A percentile compares a stretch with the other conserved stretches of the same genome.
Evolutionary conservation across 352 stramenopile species (phyloP).

Genomic region (Globisporangium polare): DNA sequence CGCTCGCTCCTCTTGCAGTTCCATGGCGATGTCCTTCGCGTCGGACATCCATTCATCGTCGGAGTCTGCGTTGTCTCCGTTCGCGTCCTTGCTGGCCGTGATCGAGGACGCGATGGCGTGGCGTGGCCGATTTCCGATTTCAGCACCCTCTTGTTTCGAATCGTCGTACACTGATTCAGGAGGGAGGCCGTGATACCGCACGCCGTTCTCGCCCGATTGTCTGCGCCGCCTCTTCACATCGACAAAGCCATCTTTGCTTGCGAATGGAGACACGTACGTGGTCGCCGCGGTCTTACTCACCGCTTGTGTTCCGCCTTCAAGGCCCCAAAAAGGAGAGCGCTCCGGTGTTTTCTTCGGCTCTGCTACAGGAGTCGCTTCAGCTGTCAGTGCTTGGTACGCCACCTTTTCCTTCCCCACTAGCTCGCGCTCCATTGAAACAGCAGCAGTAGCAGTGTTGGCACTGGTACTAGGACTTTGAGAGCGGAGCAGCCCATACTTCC

Average conservation of each 20-base stretch:
- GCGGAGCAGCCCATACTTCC: slow-evolving; percentile 57
- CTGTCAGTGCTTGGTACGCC: not conserved
- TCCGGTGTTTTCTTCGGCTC: slow-evolving; percentile 1
- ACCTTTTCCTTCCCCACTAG: not conserved
- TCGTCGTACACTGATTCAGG: slow-evolving; percentile 38
- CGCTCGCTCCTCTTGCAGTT: slow-evolving; percentile 6
- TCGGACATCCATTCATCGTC: slow-evolving; percentile 65
- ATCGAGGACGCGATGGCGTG: slow-evolving; percentile 44
- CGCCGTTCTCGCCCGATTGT: slow-evolving; percentile 6
- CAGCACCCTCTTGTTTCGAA: slow-evolving; percentile 17
- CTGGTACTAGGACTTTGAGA: not conserved
- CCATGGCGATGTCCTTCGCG: slow-evolving; percentile 29
- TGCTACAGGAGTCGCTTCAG: not conserved
- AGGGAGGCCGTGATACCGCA: slow-evolving; percentile 3
- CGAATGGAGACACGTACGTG: slow-evolving; percentile 63
- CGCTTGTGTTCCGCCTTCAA: slow-evolving; percentile 12
- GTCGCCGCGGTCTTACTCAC: slow-evolving; percentile 17
- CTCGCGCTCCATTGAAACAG: not conserved
- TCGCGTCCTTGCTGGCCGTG: not conserved
- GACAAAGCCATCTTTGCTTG: slow-evolving; percentile 25
- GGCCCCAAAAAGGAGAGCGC: slow-evolving; percentile 6
- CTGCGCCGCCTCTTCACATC: slow-evolving; percentile 21
- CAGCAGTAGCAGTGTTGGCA: too few relatives aligned
- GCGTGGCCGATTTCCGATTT: slow-evolving; percentile 23
- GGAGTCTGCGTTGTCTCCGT: slow-evolving; percentile 18